These are phyloP conservation scores for Chlorencoelia australis DNA, from an alignment of 2,329 filamentous ascomycete genomes.

Conservation along the genomic window DNA sequence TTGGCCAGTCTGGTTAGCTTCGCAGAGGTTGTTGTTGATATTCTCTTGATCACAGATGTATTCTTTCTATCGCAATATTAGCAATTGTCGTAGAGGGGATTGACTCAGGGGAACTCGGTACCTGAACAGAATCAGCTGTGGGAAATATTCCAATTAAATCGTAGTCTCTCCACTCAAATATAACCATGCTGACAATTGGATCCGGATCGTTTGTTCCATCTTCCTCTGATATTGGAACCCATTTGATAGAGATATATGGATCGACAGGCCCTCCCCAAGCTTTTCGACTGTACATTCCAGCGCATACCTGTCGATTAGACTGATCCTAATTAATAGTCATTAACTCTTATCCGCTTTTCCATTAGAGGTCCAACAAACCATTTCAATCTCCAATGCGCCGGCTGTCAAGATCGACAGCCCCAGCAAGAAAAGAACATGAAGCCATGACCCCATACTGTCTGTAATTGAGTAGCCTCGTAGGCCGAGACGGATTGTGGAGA, in stretches of 20 bases:
- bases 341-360: background rate
- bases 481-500: too few relatives aligned
- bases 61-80: constrained; percentile 39
- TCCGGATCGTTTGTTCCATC: constrained; percentile 52
- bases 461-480: constrained; percentile 21
- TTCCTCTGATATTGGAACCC: constrained; percentile 49
- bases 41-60: constrained; percentile 69
- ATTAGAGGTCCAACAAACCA: constrained; percentile 37
- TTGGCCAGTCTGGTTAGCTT: constrained; percentile 65
- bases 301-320: constrained; percentile 71
- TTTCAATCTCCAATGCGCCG: constrained; percentile 45
- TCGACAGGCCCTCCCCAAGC: constrained; percentile 82
- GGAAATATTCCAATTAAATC: constrained; percentile 62
- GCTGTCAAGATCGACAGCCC: constrained; percentile 44
- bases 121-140: constrained; percentile 41
- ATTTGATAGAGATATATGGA: constrained; percentile 81
- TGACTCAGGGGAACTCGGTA: constrained; percentile 29
- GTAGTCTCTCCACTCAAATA: constrained; percentile 92
- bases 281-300: constrained; percentile 84
- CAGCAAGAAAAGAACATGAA: constrained; percentile 40
- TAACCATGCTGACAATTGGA: constrained; percentile 70
- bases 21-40: constrained; percentile 62
- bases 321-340: constrained; percentile 50
- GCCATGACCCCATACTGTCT: constrained; percentile 44
- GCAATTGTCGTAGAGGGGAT: constrained; percentile 10